Base-by-base conservation (phyloP, 2,329 filamentous ascomycete species). In the Fusarium sororula region DNA sequence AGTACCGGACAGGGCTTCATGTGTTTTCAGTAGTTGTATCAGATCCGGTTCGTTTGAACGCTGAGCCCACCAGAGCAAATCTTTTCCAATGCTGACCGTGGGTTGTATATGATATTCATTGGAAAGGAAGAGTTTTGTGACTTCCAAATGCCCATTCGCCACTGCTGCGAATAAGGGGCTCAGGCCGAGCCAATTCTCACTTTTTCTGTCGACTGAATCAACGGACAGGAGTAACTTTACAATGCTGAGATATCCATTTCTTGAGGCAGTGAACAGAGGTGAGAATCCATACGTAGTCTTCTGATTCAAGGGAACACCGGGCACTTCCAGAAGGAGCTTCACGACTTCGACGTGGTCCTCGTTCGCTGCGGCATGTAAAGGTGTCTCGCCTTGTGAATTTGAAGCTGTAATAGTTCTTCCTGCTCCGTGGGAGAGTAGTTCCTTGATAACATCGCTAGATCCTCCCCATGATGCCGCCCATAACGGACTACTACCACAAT, bases 291-390 rank as follows among this genome's bases (percentile, higher is more conserved):
- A 9, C 0, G 3, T 7, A 0, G 14, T n/a, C 7, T 15, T 6
- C 7, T 47, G n/a, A 6, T 53, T 47, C 6, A 39, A 1, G 0
- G 14, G 2, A 4, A 17, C 9, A 9, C 9, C 24, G 0, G 45
- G 39, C 1, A 32, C 20, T 0, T 7, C 24, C 2, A 63, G 12
- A 8, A 65, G 26, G 0, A 53, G 9, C 2, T 5, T 37, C 2
- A 63, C 3, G 0, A 32, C 13, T 7, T 39, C 9, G 11, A n/a
- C 14, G 7, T 1, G 0, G 8, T 22, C 1, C 0, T 0, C 0
- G 1, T 0, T 0, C 3, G 30, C 26, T 0, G 45, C 38, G 7
- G 0, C 0, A 5, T 30, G 13, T 15, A 64, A 17, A 1, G 24
- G 13, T 1, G 38, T 51, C 3, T 26, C 3, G 6, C 24, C 44